Percentiles rank a stretch among this genome's conserved stretches.
These are phyloP conservation scores for Exophiala lecanii-corni DNA, from an alignment of 2,329 filamentous ascomycete genomes.

Conservation along the genomic window DNA sequence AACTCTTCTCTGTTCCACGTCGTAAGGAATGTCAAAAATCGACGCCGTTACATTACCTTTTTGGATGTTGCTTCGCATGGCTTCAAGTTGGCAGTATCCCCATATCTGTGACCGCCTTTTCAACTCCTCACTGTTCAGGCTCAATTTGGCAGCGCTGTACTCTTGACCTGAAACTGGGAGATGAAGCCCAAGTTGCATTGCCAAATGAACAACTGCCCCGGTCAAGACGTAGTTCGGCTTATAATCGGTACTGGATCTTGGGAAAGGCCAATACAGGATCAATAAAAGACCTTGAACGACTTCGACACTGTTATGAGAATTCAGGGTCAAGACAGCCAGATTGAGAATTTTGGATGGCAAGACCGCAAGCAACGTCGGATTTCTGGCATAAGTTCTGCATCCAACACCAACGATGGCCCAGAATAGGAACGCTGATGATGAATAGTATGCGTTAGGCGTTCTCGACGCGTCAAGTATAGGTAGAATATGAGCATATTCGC, in stretches of 20 bases:
- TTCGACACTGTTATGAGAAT: constrained; percentile 31
- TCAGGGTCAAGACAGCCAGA: constrained; percentile 33
- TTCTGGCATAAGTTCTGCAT: constrained; percentile 35
- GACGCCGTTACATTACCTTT: constrained; percentile 37
- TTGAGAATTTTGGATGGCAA: constrained; percentile 33
- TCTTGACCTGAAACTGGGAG: constrained; percentile 41
- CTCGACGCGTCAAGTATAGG: constrained; percentile 45
- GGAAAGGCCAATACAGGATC: constrained; percentile 39
- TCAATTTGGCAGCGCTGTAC: constrained; percentile 34
- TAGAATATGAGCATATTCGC: constrained; percentile 35
- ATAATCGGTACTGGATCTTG: constrained; percentile 30
- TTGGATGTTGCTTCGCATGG: constrained; percentile 36
- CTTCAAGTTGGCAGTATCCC: constrained; percentile 38
- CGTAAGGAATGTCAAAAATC: constrained; percentile 34
- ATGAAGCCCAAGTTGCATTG: constrained; percentile 41
- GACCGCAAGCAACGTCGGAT: constrained; percentile 36
- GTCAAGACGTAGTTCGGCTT: constrained; percentile 36
- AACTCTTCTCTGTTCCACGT: constrained; percentile 32
- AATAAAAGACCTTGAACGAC: constrained; percentile 37
- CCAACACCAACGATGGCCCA: constrained; percentile 59
- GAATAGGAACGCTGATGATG: constrained; percentile 75
- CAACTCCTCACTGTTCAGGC: constrained; percentile 33
- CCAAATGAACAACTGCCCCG: constrained; percentile 38
- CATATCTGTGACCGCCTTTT: constrained; percentile 36
- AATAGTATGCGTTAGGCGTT: constrained; percentile 68